Evolutionary conservation across 2,329 filamentous ascomycete genomes (phyloP).

Genomic region (Geosmithia morbida): DNA sequence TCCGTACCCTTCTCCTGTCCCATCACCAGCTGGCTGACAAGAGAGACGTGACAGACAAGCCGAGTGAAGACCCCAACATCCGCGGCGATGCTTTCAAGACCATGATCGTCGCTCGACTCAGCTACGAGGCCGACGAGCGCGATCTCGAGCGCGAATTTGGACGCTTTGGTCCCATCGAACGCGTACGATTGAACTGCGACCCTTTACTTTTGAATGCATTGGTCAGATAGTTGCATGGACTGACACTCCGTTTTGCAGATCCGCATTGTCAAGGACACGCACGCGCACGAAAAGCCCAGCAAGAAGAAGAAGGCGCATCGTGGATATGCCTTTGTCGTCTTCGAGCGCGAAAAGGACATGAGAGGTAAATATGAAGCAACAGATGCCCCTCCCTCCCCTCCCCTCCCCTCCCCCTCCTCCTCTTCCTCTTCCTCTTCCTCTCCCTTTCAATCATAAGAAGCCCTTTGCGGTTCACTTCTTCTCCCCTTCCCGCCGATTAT

Average conservation of each 20-base stretch:
- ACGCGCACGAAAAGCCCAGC: constrained; percentile 52
- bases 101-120: constrained; percentile 78
- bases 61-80: constrained; percentile 72
- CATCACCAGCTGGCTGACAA: not conserved
- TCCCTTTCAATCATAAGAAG: constrained; percentile 6
- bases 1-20: constrained; percentile 4
- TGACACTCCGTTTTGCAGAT: constrained; percentile 42
- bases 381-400: constrained; percentile 12
- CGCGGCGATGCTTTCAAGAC: constrained; percentile 92
- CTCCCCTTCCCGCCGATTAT: constrained; percentile 7
- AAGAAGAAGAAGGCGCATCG: constrained; percentile 72
- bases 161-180: constrained; percentile 85
- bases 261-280: constrained; percentile 69
- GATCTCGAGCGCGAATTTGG: constrained; percentile 91
- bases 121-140: constrained; percentile 76
- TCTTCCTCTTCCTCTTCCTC: too few species aligned
- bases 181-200: constrained; percentile 42
- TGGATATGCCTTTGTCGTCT: constrained; percentile 94
- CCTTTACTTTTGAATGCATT: constrained; percentile 1
- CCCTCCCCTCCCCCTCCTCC: constrained; percentile 15
- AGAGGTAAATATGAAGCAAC: constrained; percentile 56
- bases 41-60: constrained; percentile 47
- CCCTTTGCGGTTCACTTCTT: constrained; percentile 3
- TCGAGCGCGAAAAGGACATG: constrained; percentile 96
- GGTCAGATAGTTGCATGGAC: not conserved